Evolutionary conservation across 2,329 filamentous ascomycete species (phyloP), one percentile per base, ranked within the genome.

Genomic region (Zasmidium angulare): DNA sequence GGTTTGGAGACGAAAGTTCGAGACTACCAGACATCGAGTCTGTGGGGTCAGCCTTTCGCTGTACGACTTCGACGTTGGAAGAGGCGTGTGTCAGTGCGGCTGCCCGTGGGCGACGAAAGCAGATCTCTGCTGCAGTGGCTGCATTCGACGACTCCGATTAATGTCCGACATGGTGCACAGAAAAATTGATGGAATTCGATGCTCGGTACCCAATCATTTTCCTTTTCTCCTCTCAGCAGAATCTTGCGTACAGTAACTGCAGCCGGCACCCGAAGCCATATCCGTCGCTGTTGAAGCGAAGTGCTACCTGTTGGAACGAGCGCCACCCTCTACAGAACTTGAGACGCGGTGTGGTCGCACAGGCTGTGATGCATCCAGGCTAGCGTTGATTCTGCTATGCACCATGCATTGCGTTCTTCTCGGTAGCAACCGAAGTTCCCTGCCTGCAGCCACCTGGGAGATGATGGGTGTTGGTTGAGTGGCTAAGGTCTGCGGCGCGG

Each of bases 261-360:
- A 66, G 61, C 63, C 64, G 64, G 63, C 43, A 36, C 49, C 51
- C 55, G 53, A 60, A 66, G 61, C 63, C 66, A 66, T 68, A 61
- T 68, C 66, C 67, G 65, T 66, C 49, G 61, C 46, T 31, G 47
- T 26, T 54, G 57, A 51, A 61, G 61, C 53, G 52, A 60, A 40
- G 54, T 65, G 58, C 52, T 47, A 68, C 59, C 52, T 48, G 58
- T 60, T 66, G 66, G 65, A 65, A 67, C 59, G 53, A 58, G 58
- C 54, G 46, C 48, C 53, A 21, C 11, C 53, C 53, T 46, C 29
- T 49, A 48, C 53, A 55, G 46, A 53, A 53, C 55, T 56, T 66
- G 67, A 70, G 63, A 70, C 68, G 53, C 46, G 58, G 64, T 65
- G 64, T 62, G 65, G 68, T 70, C n/a, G 60, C 63, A 70, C 68